A percentile compares a stretch with the other conserved stretches of the same genome.
phyloP scores from a whole-genome alignment of 495 filamentous ascomycete species.

The Filosporella fistucella region DNA sequence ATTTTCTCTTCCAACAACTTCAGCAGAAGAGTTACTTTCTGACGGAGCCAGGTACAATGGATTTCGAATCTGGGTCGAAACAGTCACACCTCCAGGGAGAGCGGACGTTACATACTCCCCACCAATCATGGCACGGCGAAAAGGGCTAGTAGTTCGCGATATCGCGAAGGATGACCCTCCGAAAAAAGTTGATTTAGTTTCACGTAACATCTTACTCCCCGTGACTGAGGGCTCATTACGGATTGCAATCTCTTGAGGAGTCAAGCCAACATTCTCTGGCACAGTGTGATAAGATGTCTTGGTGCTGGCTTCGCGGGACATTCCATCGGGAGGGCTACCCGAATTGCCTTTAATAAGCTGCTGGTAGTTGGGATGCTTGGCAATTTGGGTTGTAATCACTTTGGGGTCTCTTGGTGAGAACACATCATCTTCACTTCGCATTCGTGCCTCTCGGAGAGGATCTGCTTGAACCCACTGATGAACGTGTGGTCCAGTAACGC shows the following conservation, averaged over 20 bases:
- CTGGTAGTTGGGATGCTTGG: background rate
- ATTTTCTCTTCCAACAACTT: conserved; percentile 5
- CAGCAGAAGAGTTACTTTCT: background rate
- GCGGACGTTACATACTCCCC: conserved; percentile 17
- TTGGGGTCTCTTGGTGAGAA: conserved; percentile 7
- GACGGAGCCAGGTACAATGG: conserved; percentile 1
- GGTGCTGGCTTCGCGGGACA: conserved; percentile 15
- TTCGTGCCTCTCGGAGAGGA: conserved; percentile 18
- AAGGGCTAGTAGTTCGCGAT: conserved; percentile 47
- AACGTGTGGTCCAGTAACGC: conserved; percentile 16
- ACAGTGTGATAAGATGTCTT: conserved; percentile 19
- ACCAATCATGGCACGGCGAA: conserved; percentile 43
- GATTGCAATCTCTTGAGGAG: conserved; percentile 26
- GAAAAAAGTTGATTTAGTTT: conserved; percentile 26
- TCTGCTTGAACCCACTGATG: conserved; percentile 23
- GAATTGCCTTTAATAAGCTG: background rate
- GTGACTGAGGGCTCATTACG: conserved; percentile 19
- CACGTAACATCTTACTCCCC: conserved; percentile 21
- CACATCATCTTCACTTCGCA: conserved; percentile 17
- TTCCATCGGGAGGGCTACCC: background rate
- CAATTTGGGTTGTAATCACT: background rate
- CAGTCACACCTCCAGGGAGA: background rate
- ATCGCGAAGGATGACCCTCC: conserved; percentile 10
- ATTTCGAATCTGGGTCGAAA: background rate
- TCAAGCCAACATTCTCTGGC: conserved; percentile 13